Percentiles rank a stretch among this genome's conserved stretches.
Evolutionary conservation across 1,284 basidiomycete species (phyloP).

Genomic region (Grifola frondosa): DNA sequence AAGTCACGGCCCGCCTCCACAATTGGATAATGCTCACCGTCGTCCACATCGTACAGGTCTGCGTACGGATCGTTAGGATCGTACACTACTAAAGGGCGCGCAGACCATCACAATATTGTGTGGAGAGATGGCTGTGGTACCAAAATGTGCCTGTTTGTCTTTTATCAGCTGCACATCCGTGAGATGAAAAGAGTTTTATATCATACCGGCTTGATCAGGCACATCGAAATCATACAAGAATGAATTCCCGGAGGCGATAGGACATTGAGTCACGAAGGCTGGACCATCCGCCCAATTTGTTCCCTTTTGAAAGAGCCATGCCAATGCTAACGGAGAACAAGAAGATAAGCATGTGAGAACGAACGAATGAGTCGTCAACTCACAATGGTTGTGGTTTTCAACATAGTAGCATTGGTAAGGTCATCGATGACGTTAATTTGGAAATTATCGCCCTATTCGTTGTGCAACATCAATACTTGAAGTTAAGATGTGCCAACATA

Average conservation of each 20-base stretch:
- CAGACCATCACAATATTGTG: slow-evolving; percentile 40
- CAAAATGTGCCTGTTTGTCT: slow-evolving; percentile 19
- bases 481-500: background rate
- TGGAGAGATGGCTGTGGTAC: slow-evolving; percentile 26
- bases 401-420: slow-evolving; percentile 33
- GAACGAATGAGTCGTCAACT: slow-evolving; percentile 17
- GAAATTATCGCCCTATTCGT: slow-evolving; percentile 28
- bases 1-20: slow-evolving; percentile 20
- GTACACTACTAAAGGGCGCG: slow-evolving; percentile 40
- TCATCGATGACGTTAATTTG: slow-evolving; percentile 36
- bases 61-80: slow-evolving; percentile 42
- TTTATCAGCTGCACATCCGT: background rate
- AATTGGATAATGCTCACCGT: slow-evolving; percentile 28
- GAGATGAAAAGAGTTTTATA: background rate
- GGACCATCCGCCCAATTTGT: slow-evolving; percentile 28
- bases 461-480: background rate
- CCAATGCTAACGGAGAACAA: slow-evolving; percentile 31
- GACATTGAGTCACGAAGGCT: slow-evolving; percentile 43
- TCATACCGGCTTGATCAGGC: slow-evolving; percentile 31
- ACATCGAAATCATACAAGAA: slow-evolving; percentile 41
- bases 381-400: slow-evolving; percentile 37
- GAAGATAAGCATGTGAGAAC: background rate
- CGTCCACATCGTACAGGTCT: slow-evolving; percentile 43
- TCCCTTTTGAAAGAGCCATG: slow-evolving; percentile 32
- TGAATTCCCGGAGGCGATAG: slow-evolving; percentile 42